Base-by-base conservation (phyloP, 495 filamentous ascomycete species). In the Trichocladium antarcticum region DNA sequence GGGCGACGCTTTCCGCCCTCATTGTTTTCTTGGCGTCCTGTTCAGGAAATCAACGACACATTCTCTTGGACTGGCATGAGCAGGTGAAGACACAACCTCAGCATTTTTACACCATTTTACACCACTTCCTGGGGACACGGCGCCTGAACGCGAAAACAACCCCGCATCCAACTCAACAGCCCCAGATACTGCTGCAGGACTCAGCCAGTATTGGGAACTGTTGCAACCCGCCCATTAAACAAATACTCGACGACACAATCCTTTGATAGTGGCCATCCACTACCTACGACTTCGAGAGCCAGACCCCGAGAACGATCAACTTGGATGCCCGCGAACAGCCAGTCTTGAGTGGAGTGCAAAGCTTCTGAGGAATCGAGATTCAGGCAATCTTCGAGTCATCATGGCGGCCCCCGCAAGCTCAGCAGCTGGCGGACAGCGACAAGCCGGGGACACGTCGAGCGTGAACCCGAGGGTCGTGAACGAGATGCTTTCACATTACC, bases 401-500 rank as follows among this genome's bases (percentile, higher is more conserved):
- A 53, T 53, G 50, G 37, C 50, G 40, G 22, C 27, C 19, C 37
- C 38, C n/a, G 17, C 46, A 36, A 49, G n/a, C 31, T 15, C 31
- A 20, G 27, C 46, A 40, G 31, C 37, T 27, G 29, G 47, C 22
- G 45, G 27, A 42, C 50, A 27, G 31, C 54, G 11, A 22, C 41
- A 20, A 21, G 56, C 31, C 11, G 45, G 36, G 11, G 45, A 27
- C 22, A 55, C 45, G 15, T 42, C 37, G 31, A 54, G 57, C 50
- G 22, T 53, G 14, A 59, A 58, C 11, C 48, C 57, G 2, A 42
- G 47, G 17, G 58, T 66, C 47, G 68, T 71, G 22, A 70, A 73
- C 44, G 55, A 69, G 39, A 57, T 66, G 36, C 65, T 78, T 14
- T 65, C 67, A 10, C 55, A 69, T 47, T 76, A 76, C 51, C 60